Evolutionary conservation across 2,329 filamentous ascomycete genomes (phyloP), one percentile per base, ranked within the genome.

Genomic region (Mycosphaerella sp.): DNA sequence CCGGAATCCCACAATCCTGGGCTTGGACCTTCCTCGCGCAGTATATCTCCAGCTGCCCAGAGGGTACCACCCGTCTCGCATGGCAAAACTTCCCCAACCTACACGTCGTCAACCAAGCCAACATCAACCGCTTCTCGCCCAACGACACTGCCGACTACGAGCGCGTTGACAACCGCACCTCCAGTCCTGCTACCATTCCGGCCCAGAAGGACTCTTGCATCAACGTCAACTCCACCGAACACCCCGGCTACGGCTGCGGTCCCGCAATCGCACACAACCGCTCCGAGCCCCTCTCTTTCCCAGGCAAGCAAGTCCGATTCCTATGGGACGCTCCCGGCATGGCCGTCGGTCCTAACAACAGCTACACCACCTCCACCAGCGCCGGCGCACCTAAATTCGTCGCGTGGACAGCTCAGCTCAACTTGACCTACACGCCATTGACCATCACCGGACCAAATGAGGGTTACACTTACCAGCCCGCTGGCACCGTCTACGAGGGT

Each of bases 31-130:
- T 88, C 17, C 75, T 93, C 4, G 87, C 88, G 0, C 88, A 87
- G 0, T 89, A 89, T 69, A 90, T 94, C 67, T 82, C 80, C 32
- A 84, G 77, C 4, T 94, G 88, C 67, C 87, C 88, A 0, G 71
- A 70, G 39, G 81, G 85, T 66, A 82, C 84, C 59, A 91, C 86
- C 1, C 81, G 86, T 6, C 74, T 94, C 27, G 78, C 82, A 18
- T 94, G 88, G 87, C 85, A 91, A 66, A 94, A 94, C 73, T 90
- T 87, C 72, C 88, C 87, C 0, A 76, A 79, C 0, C 71, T 93
- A 13, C 74, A 78, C 59, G 75, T 93, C 44, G 72, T 85, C 27
- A 90, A 91, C 71, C 84, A 91, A 65, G 83, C 87, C 2, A 91
- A 90, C 68, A 78, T 84, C 17, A 81, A 81, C 53, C 80, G 84